phyloP scores from a whole-genome alignment of 768 basidiomycete genomes.

The Terana coerulea region DNA sequence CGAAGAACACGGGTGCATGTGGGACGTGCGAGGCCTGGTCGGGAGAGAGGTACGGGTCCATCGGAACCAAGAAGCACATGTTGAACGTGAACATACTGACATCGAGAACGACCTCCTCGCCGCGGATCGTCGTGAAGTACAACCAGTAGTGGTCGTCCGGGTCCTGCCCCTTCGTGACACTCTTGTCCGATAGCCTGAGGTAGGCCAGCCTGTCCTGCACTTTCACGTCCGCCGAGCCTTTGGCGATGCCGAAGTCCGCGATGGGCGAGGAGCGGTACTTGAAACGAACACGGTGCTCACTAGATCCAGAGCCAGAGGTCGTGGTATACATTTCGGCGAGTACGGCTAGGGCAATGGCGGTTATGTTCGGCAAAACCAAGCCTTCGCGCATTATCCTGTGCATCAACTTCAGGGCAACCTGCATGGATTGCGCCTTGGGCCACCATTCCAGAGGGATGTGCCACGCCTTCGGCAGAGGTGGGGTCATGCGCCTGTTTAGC shows the following conservation, averaged over 20 bases:
- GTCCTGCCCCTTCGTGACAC: slow-evolving; percentile 34
- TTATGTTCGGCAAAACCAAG: slow-evolving; percentile 29
- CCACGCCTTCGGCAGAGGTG: neutral
- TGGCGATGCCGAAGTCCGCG: slow-evolving; percentile 39
- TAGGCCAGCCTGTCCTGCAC: slow-evolving; percentile 31
- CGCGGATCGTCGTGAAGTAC: slow-evolving; percentile 41
- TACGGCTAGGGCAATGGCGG: slow-evolving; percentile 31
- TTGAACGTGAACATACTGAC: slow-evolving; percentile 3
- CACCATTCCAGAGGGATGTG: slow-evolving; percentile 27
- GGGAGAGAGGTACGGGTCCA: neutral
- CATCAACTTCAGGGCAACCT: slow-evolving; percentile 28
- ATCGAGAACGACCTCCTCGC: slow-evolving; percentile 22
- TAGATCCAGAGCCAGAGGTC: slow-evolving; percentile 16
- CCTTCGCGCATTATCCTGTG: slow-evolving; percentile 28
- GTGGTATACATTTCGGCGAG: slow-evolving; percentile 41
- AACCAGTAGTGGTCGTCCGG: slow-evolving; percentile 49
- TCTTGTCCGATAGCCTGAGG: slow-evolving; percentile 17
- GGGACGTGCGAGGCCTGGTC: neutral
- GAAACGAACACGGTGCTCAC: slow-evolving; percentile 30
- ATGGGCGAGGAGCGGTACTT: slow-evolving; percentile 37
- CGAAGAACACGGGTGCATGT: neutral
- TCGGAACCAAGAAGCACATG: neutral
- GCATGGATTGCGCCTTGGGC: slow-evolving; percentile 25
- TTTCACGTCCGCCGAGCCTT: neutral
- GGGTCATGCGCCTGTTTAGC: neutral